A percentile compares a stretch with the other conserved stretches of the same genome.
These are phyloP conservation scores for Phytophthora cactorum DNA, from an alignment of 352 stramenopile species.

Conservation along the genomic window DNA sequence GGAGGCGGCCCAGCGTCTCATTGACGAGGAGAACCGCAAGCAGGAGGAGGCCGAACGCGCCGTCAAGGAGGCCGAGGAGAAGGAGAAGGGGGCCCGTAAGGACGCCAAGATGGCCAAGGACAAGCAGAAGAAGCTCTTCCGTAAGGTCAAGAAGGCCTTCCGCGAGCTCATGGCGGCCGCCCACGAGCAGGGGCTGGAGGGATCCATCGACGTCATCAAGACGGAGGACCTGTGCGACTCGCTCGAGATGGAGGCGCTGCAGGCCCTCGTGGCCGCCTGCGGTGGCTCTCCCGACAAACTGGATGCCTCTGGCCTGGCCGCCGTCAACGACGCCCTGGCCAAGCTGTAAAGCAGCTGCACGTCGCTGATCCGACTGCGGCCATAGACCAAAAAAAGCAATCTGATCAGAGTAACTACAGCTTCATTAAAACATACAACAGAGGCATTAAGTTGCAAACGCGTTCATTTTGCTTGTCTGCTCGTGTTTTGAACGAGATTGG, in stretches of 20 bases:
- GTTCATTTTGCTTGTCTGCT: neutral
- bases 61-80: constrained; percentile 60
- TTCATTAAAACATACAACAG: constrained; percentile 34
- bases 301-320: constrained; percentile 57
- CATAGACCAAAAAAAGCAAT: neutral
- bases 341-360: constrained; percentile 43
- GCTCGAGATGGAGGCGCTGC: constrained; percentile 74
- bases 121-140: constrained; percentile 87
- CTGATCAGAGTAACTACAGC: constrained; percentile 1
- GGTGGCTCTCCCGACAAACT: constrained; percentile 57
- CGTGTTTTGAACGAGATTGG: neutral
- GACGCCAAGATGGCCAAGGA: constrained; percentile 81
- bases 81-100: constrained; percentile 71
- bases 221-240: constrained; percentile 78
- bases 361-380: neutral
- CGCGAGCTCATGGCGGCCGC: constrained; percentile 75
- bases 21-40: constrained; percentile 74
- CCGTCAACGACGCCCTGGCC: constrained; percentile 54
- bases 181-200: constrained; percentile 62
- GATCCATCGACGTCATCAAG: constrained; percentile 72
- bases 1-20: constrained; percentile 62
- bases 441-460: constrained; percentile 1
- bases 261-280: constrained; percentile 68
- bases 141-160: constrained; percentile 88
- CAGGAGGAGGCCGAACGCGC: constrained; percentile 63